phyloP scores from a whole-genome alignment of 1,284 basidiomycete species.

The Coniophora puteana region DNA sequence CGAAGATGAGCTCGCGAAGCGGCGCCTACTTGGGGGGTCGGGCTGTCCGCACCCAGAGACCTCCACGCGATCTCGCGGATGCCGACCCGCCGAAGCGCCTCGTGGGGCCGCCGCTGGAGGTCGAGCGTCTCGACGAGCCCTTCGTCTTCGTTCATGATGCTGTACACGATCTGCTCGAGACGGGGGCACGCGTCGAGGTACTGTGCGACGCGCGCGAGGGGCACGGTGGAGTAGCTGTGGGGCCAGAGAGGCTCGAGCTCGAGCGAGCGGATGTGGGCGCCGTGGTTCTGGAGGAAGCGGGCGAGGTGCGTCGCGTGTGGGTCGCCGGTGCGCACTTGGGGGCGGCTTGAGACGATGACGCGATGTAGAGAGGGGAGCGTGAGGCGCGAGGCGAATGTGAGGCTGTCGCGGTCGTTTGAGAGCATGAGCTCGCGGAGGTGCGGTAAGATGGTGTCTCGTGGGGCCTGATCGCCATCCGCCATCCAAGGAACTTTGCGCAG shows the following conservation, averaged over 20 bases:
- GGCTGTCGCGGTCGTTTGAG: background rate
- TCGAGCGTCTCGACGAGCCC: too few species aligned
- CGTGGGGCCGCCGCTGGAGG: background rate
- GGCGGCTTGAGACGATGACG: background rate
- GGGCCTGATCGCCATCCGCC: background rate
- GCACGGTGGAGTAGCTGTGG: too few species aligned
- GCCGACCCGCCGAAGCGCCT: constrained; percentile 3
- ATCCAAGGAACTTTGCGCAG: background rate
- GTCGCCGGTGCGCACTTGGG: background rate
- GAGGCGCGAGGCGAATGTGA: background rate
- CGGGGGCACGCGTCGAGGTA: constrained; percentile 2
- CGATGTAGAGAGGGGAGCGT: background rate
- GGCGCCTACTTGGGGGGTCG: background rate
- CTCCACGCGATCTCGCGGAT: background rate
- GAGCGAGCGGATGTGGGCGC: background rate
- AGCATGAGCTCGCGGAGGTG: background rate
- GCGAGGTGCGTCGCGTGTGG: background rate
- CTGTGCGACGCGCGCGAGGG: background rate
- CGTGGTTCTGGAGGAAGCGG: background rate
- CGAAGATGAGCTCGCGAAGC: background rate
- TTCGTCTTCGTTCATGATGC: background rate
- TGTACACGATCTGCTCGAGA: background rate
- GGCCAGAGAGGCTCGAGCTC: background rate
- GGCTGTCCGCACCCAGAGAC: background rate
- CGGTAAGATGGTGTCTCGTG: background rate